A percentile compares a stretch with the other conserved stretches of the same genome.
Evolutionary conservation across 2,329 filamentous ascomycete species (phyloP).

Genomic region (Aspergillus sp.): DNA sequence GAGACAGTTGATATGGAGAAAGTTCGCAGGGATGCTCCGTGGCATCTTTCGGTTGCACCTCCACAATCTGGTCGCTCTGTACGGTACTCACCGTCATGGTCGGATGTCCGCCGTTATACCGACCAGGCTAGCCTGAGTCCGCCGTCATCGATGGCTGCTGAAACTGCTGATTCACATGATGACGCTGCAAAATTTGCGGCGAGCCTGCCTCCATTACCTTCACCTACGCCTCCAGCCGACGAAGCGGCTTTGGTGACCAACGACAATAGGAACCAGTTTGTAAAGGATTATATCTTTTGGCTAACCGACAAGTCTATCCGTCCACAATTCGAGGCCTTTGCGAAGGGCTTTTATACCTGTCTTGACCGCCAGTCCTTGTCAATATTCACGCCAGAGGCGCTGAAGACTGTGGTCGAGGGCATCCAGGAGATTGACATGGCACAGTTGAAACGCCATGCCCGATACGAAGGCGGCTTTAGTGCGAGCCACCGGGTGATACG

Average conservation of each 20-base stretch:
- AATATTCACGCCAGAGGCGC: conserved; percentile 67
- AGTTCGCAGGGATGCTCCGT: conserved; percentile 35
- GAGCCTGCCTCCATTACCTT: conserved; percentile 25
- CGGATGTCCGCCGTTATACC: conserved; percentile 23
- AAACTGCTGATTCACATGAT: conserved; percentile 18
- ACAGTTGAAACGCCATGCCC: conserved; percentile 68
- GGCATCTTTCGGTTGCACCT: conserved; percentile 27
- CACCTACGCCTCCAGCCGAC: conserved; percentile 32
- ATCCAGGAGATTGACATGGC: conserved; percentile 74
- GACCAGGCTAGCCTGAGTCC: conserved; percentile 19
- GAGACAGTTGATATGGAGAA: conserved; percentile 57
- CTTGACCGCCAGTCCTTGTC: conserved; percentile 68
- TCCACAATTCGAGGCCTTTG: conserved; percentile 78
- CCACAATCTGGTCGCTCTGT: conserved; percentile 4
- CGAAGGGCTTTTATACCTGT: conserved; percentile 75
- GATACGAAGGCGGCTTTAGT: conserved; percentile 78
- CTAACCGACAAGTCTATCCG: conserved; percentile 74
- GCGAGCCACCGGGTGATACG: conserved; percentile 66
- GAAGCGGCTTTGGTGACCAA: conserved; percentile 76
- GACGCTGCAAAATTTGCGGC: conserved; percentile 24
- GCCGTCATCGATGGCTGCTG: conserved; percentile 23
- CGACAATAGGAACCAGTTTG: conserved; percentile 73
- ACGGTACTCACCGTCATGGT: conserved; percentile 20
- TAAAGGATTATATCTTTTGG: conserved; percentile 81
- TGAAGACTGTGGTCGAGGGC: conserved; percentile 82